Base-by-base conservation (phyloP, 305 asterid species). In the Rubia tinctorum region DNA sequence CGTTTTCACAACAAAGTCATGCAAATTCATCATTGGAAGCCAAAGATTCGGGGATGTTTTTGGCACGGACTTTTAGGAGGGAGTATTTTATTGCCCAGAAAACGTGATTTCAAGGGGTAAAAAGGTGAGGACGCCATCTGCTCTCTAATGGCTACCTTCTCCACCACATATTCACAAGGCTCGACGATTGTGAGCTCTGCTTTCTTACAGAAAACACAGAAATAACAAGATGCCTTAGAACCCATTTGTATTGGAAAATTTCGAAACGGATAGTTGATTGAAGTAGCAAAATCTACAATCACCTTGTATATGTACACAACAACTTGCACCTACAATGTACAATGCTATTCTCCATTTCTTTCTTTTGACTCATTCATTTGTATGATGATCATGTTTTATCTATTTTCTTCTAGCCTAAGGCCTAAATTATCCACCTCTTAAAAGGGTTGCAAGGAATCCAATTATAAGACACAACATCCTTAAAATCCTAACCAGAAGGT, bases 301-400 rank as follows among this genome's bases (percentile, higher is more conserved):
- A 42, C 34, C 69, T 75, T 30, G 12, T 17, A 20, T 58, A 68
- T 75, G 43, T 59, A 60, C 69, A 68, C 22, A 53, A n/a, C 61
- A 68, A 44, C 37, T 45, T 30, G 25, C 30, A 40, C 47, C 61
- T 75, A 60, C 69, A 68, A 59, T 75, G 58, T 59, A 60, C 69
- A 59, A 49, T 9, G 40, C 47, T 39, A 11, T 27, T 22, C 56
- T 37, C 37, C 43, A 43, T 18, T 43, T 61, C 71, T 55, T 20
- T 13, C 59, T 3, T 30, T 59, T 22, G 25, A 37, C 62, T 68
- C 68, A 43, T 30, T 59, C 27, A 51, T 34, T 58, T 75, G 53
- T 44, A 66, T 18, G 59, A 43, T n/a, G 68, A 42, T 43, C 53
- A 7, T 68, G 63, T 61, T 68, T 68, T 7, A 53, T 14, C 49